These are phyloP conservation scores for Gnetum montanum DNA, from an alignment of 75 land plant species.

Conservation along the genomic window DNA sequence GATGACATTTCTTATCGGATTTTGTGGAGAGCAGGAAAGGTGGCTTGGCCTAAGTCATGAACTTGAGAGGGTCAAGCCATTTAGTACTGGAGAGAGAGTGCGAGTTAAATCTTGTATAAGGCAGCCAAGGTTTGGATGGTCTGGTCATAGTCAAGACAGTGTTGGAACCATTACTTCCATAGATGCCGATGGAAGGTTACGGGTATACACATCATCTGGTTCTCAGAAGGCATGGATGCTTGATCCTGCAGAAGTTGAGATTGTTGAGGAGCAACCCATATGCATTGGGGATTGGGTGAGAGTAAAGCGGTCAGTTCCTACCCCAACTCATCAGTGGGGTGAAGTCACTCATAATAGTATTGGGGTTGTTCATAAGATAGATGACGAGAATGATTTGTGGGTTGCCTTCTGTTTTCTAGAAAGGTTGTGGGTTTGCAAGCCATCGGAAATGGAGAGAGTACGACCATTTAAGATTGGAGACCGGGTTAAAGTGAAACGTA, in stretches of 20 bases:
- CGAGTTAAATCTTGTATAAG: conserved; percentile 46
- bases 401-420: conserved; percentile 87
- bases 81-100: conserved; percentile 56
- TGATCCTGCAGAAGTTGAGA: conserved; percentile 88
- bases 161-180: conserved; percentile 63
- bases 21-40: conserved; percentile 90
- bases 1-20: conserved; percentile 49
- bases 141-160: conserved; percentile 53
- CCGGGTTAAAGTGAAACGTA: conserved; percentile 47
- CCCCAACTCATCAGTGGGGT: conserved; percentile 88
- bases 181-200: conserved; percentile 86
- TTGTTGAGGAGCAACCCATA: conserved; percentile 62
- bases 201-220: conserved; percentile 62
- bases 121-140: conserved; percentile 95
- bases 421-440: conserved; percentile 84
- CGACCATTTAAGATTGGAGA: conserved; percentile 69
- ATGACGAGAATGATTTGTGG: conserved; percentile 63
- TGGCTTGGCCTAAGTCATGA: conserved; percentile 65
- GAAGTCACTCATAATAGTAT: conserved; percentile 73
- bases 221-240: conserved; percentile 79
- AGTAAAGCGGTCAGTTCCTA: conserved; percentile 46
- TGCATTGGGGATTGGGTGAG: conserved; percentile 82
- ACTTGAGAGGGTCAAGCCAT: conserved; percentile 45
- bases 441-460: conserved; percentile 65
- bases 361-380: conserved; percentile 78